phyloP scores from a whole-genome alignment of 345 rosid genomes.

The Odontarrhena argentea region DNA sequence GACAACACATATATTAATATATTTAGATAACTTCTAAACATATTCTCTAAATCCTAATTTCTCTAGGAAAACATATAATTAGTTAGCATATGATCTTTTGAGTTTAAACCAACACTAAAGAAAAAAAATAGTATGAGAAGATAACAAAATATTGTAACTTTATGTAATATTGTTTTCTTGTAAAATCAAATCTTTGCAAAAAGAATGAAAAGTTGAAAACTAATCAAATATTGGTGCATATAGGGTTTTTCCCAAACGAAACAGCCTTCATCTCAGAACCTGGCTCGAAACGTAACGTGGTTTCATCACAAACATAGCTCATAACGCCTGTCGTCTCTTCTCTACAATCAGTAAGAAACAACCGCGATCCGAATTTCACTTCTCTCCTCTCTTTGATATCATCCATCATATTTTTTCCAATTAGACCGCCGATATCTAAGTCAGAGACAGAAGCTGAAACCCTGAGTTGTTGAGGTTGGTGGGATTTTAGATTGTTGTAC shows the following conservation, averaged over 20 bases:
- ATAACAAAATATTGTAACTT: too few relatives aligned
- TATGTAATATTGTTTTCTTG: too few relatives aligned
- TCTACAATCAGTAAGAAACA: conserved; percentile 21
- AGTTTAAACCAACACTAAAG: too few relatives aligned
- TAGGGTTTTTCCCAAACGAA: conserved; percentile 6
- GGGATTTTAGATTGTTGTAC: background rate
- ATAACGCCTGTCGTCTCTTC: background rate
- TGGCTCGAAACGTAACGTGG: background rate
- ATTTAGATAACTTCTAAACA: too few relatives aligned
- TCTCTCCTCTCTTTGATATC: conserved; percentile 23
- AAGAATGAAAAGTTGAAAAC: too few relatives aligned
- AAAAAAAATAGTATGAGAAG: too few relatives aligned
- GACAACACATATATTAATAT: too few relatives aligned
- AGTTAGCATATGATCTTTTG: too few relatives aligned
- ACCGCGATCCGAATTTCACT: background rate
- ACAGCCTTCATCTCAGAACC: background rate
- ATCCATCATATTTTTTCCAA: conserved; percentile 17
- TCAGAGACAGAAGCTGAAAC: background rate
- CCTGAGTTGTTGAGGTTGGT: background rate
- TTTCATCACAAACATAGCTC: conserved; percentile 7
- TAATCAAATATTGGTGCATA: background rate
- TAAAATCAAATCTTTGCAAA: too few relatives aligned
- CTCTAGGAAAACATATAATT: too few relatives aligned
- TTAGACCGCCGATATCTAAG: background rate
- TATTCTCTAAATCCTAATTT: too few relatives aligned